These are phyloP conservation scores for Roridomyces roridus DNA, from an alignment of 768 basidiomycete species.

Conservation along the genomic window DNA sequence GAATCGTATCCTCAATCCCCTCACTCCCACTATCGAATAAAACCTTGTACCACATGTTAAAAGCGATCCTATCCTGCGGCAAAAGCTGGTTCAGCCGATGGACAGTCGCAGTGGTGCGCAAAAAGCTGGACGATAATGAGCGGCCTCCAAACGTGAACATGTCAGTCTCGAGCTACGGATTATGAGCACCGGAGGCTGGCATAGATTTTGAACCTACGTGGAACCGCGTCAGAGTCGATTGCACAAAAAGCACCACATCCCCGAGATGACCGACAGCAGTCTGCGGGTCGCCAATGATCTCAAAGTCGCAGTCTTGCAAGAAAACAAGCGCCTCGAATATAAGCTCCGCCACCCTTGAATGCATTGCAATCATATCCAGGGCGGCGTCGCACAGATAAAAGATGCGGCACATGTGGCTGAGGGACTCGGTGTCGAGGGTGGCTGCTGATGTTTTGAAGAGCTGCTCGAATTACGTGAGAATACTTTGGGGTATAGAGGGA, in stretches of 20 bases:
- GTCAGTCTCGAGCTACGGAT: conserved; percentile 59
- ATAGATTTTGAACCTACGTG: conserved; percentile 47
- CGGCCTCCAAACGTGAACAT: conserved; percentile 53
- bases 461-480: conserved; percentile 41
- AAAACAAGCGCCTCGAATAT: conserved; percentile 66
- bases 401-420: conserved; percentile 74
- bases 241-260: conserved; percentile 78
- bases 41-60: conserved; percentile 73
- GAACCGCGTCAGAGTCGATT: conserved; percentile 69
- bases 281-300: conserved; percentile 85
- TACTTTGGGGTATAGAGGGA: neutral
- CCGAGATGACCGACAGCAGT: conserved; percentile 81
- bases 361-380: conserved; percentile 73
- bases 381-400: conserved; percentile 63
- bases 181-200: no score
- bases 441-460: conserved; percentile 59
- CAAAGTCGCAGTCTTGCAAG: conserved; percentile 78
- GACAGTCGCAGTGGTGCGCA: conserved; percentile 54
- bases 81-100: conserved; percentile 47
- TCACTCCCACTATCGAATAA: conserved; percentile 80
- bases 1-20: conserved; percentile 83
- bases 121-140: conserved; percentile 54
- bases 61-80: conserved; percentile 49
- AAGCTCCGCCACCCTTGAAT: conserved; percentile 68
- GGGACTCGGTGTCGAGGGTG: conserved; percentile 66